Base-by-base conservation (phyloP, 2,329 filamentous ascomycete species). In the Plenodomus tracheiphilus region DNA sequence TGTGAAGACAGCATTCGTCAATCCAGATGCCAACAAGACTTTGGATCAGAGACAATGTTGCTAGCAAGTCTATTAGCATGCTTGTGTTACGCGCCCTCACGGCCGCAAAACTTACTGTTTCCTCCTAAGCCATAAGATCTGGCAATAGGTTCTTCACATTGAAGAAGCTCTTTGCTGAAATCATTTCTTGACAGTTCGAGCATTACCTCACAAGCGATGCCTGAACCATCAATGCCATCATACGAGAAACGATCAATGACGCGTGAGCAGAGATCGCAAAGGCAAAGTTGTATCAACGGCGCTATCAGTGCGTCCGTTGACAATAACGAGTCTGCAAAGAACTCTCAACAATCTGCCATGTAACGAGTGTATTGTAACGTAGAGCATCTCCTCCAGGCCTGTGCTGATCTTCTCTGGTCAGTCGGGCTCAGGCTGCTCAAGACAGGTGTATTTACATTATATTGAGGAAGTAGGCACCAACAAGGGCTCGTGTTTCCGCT, bases 241-340 rank as follows among this genome's bases (percentile, higher is more conserved):
- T 63, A 64, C 1, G 56, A 64, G 39, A 61, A 64, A 25, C 56
- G 50, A 35, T 63, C 46, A 25, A 55, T 59, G 21, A 61, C 39
- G 8, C 59, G 58, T 22, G 49, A 57, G 8, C 53, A 42, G 6
- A 64, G 35, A 13, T 59, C 59, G 37, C 56, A 53, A 16, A 56
- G 10, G 16, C 53, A 53, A 15, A 63, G n/a, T n/a, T n/a, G n/a
- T n/a, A n/a, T 49, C 17, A 64, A 25, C 1, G 61, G 59, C 4
- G 40, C 17, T n/a, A 66, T 59, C 8, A 64, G 36, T 3, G 40
- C 46, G 42, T 66, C 61, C 4, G 58, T 54, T 15, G 55, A 22
- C 30, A 52, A 36, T n/a, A 34, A 37, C 5, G 46, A 47, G 4
- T 43, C 47, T 5, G 35, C 17, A 22, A 66, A 49, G 4, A 44